These are phyloP conservation scores for Kurtzmaniella natalensis DNA, from an alignment of 1,139 yeast species.

Conservation along the genomic window DNA sequence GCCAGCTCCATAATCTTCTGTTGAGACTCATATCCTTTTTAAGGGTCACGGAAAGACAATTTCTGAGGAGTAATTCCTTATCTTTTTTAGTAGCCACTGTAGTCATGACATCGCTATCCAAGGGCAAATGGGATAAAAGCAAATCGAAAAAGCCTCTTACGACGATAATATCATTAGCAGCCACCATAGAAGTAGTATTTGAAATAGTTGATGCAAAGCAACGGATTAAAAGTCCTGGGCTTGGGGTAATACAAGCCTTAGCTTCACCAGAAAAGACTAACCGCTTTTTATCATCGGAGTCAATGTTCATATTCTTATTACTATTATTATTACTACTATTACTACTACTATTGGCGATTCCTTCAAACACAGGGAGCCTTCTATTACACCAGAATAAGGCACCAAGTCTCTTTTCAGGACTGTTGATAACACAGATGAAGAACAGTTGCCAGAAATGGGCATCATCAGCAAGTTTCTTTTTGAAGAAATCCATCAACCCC, in stretches of 20 bases:
- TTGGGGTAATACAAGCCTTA: constrained; percentile 60
- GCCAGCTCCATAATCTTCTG: constrained; percentile 89
- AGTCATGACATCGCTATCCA: constrained; percentile 57
- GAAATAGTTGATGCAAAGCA: constrained; percentile 68
- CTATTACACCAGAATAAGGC: constrained; percentile 74
- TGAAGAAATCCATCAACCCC: constrained; percentile 56
- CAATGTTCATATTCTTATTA: constrained; percentile 9
- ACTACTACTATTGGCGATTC: constrained; percentile 12
- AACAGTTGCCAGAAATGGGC: constrained; percentile 82
- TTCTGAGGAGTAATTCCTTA: constrained; percentile 51
- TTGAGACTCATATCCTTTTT: constrained; percentile 91
- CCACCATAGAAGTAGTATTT: constrained; percentile 38
- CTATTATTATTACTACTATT: constrained; percentile 4
- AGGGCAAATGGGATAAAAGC: constrained; percentile 60
- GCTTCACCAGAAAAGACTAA: constrained; percentile 59
- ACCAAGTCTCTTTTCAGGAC: constrained; percentile 77
- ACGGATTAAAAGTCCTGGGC: constrained; percentile 71
- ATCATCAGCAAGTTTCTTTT: constrained; percentile 58
- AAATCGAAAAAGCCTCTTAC: constrained; percentile 89
- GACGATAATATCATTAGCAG: constrained; percentile 56
- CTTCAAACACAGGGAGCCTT: constrained; percentile 52
- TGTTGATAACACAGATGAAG: constrained; percentile 69
- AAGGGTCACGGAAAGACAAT: constrained; percentile 66
- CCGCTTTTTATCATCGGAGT: constrained; percentile 9
- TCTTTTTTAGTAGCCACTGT: constrained; percentile 47